These are phyloP conservation scores for Neopestalotiopsis sp. DNA, from an alignment of 2,329 filamentous ascomycete genomes.

Conservation along the genomic window DNA sequence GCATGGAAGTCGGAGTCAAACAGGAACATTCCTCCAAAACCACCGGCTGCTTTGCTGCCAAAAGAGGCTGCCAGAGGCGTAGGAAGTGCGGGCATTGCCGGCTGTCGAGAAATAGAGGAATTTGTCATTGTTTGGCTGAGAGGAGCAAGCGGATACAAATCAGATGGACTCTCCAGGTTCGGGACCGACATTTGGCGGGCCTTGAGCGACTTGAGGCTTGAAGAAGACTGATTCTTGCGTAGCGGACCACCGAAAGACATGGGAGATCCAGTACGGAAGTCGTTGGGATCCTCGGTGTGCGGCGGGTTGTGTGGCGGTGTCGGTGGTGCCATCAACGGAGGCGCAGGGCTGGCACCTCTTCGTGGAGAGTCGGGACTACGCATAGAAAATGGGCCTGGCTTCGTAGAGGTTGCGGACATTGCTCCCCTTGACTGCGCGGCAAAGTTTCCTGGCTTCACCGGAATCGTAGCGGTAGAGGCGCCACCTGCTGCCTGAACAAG, in stretches of 20 bases:
- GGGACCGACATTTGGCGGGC: conserved; percentile 74
- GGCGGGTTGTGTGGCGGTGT: conserved; percentile 34
- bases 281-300: conserved; percentile 35
- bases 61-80: conserved; percentile 71
- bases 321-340: conserved; percentile 28
- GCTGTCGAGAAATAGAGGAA: conserved; percentile 50
- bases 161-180: conserved; percentile 64
- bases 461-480: conserved; percentile 30
- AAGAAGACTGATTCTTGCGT: conserved; percentile 73
- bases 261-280: conserved; percentile 58
- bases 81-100: conserved; percentile 66
- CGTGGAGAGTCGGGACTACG: conserved; percentile 40
- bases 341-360: conserved; percentile 28
- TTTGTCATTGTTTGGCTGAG: conserved; percentile 68
- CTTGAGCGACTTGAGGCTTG: conserved; percentile 73
- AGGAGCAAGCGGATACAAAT: conserved; percentile 76
- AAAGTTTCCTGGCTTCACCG: conserved; percentile 39
- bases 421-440: conserved; percentile 49
- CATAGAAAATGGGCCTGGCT: conserved; percentile 37
- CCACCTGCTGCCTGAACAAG: conserved; percentile 33
- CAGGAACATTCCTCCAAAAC: conserved; percentile 73
- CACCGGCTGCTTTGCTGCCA: conserved; percentile 59
- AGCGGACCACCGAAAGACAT: conserved; percentile 53
- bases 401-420: conserved; percentile 41
- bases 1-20: conserved; percentile 86